These are phyloP conservation scores for Creolimax fragrantissima DNA, from an alignment of 78 protist species.

Conservation along the genomic window DNA sequence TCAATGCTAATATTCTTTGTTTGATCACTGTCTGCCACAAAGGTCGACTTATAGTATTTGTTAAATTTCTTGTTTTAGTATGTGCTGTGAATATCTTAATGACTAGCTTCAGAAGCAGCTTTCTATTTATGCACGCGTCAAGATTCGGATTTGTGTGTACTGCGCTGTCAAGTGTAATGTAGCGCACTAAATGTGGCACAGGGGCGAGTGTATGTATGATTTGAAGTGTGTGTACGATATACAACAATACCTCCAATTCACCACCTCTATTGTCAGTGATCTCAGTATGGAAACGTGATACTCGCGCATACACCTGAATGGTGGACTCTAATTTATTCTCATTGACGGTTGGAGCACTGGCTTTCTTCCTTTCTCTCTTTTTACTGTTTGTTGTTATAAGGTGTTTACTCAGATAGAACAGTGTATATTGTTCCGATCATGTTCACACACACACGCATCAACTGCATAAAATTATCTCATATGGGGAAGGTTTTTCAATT, in stretches of 20 bases:
- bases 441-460: not conserved
- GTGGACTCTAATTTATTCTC: not conserved
- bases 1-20: too few species aligned
- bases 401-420: not conserved
- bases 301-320: not conserved
- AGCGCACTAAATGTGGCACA: too few species aligned
- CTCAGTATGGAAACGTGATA: not conserved
- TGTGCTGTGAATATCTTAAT: too few species aligned
- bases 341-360: not conserved
- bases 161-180: too few species aligned
- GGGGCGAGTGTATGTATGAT: too few species aligned
- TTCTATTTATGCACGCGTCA: too few species aligned
- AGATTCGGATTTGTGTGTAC: too few species aligned
- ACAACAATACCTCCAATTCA: not conserved
- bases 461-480: not conserved
- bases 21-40: too few species aligned
- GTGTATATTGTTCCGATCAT: not conserved
- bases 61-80: too few species aligned
- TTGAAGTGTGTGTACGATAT: too few species aligned
- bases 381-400: not conserved
- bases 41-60: too few species aligned
- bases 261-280: not conserved
- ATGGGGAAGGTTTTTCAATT: not conserved
- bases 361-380: not conserved
- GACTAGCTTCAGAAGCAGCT: too few species aligned